These are phyloP conservation scores for Paecilomyces dactylethromorphus DNA, from an alignment of 2,329 filamentous ascomycete species.

Conservation along the genomic window DNA sequence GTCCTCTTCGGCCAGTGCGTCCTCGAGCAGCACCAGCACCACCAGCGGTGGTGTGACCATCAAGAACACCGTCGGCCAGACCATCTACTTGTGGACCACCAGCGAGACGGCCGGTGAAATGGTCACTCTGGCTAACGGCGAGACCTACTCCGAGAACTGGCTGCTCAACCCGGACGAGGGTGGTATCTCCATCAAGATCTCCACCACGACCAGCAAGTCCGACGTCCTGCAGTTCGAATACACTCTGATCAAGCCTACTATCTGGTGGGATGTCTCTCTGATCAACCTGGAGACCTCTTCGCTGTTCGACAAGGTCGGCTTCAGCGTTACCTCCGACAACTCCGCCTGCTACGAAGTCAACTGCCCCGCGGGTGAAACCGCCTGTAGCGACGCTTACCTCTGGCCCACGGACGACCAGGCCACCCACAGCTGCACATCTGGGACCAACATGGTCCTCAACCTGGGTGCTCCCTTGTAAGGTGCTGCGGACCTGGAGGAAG, in stretches of 20 bases:
- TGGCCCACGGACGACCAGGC: slow-evolving; percentile 17
- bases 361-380: slow-evolving; percentile 17
- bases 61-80: neutral
- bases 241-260: slow-evolving; percentile 14
- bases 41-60: neutral
- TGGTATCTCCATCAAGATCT: slow-evolving; percentile 26
- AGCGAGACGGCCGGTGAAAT: neutral
- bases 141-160: slow-evolving; percentile 19
- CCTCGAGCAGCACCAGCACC: neutral
- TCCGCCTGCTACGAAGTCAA: slow-evolving; percentile 13
- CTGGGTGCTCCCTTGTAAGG: neutral
- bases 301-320: slow-evolving; percentile 15
- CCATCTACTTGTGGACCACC: neutral
- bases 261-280: slow-evolving; percentile 26
- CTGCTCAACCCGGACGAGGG: slow-evolving; percentile 22
- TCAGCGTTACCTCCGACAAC: slow-evolving; percentile 18
- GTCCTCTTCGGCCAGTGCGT: neutral
- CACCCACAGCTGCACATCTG: slow-evolving; percentile 16
- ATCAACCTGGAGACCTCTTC: slow-evolving; percentile 19
- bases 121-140: neutral
- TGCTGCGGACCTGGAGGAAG: neutral
- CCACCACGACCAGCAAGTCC: slow-evolving; percentile 10
- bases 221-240: slow-evolving; percentile 28
- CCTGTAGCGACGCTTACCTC: slow-evolving; percentile 22
- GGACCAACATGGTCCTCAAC: slow-evolving; percentile 31